phyloP scores from a whole-genome alignment of 1,284 basidiomycete species.

The Uromyces viciae-fabae region DNA sequence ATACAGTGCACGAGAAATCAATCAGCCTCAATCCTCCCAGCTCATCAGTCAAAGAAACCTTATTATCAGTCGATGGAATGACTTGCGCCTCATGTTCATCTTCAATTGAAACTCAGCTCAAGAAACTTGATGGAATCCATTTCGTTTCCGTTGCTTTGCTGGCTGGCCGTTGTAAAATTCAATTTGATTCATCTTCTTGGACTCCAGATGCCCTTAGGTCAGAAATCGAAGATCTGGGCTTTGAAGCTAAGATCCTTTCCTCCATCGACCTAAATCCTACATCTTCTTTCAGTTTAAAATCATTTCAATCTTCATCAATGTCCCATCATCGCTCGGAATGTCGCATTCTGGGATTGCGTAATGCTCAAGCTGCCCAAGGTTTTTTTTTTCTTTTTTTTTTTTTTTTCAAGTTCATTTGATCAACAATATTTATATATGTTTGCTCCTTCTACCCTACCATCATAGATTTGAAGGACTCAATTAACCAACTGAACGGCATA shows the following conservation, averaged over 20 bases:
- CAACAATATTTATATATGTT: background rate
- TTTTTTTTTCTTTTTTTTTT: background rate
- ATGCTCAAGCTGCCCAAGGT: slow-evolving; percentile 20
- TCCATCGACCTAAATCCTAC: slow-evolving; percentile 61
- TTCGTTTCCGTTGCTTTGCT: slow-evolving; percentile 69
- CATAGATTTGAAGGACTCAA: slow-evolving; percentile 31
- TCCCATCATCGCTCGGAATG: slow-evolving; percentile 4
- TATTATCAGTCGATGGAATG: slow-evolving; percentile 81
- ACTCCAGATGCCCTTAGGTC: slow-evolving; percentile 81
- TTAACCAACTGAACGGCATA: slow-evolving; percentile 26
- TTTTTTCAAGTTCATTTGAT: background rate
- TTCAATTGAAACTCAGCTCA: slow-evolving; percentile 70
- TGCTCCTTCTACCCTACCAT: background rate
- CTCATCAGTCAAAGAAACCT: slow-evolving; percentile 51
- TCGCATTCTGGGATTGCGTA: background rate
- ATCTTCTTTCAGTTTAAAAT: background rate
- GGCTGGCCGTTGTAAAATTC: slow-evolving; percentile 69
- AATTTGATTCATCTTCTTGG: slow-evolving; percentile 67
- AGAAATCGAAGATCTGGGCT: slow-evolving; percentile 79
- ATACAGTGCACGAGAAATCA: background rate
- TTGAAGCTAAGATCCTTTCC: slow-evolving; percentile 74
- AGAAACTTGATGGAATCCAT: slow-evolving; percentile 69
- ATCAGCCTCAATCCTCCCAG: slow-evolving; percentile 54
- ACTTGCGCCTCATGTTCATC: slow-evolving; percentile 76
- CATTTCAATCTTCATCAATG: background rate